These are phyloP conservation scores for Mycena amicta DNA, from an alignment of 768 basidiomycete species.

Conservation along the genomic window DNA sequence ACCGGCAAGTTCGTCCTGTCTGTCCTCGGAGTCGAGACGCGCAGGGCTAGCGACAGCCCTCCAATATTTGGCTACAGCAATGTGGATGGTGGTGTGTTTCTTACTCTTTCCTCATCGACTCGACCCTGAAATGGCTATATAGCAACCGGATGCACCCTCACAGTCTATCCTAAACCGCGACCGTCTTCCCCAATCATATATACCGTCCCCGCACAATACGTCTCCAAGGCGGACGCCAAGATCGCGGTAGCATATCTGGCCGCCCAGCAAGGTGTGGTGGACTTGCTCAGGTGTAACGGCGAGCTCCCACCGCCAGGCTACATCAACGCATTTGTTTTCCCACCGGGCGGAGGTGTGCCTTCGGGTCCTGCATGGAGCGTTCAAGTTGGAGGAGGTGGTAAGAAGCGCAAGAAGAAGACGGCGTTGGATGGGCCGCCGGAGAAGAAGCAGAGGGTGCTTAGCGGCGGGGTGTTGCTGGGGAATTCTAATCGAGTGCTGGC, in stretches of 20 bases:
- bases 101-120: background rate
- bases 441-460: conserved; percentile 7
- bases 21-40: conserved; percentile 45
- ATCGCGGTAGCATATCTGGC: conserved; percentile 56
- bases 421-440: conserved; percentile 2
- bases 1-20: conserved; percentile 50
- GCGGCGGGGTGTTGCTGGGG: background rate
- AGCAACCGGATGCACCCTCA: conserved; percentile 62
- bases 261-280: conserved; percentile 56
- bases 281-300: conserved; percentile 61
- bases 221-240: conserved; percentile 63
- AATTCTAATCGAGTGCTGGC: too few species aligned
- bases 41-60: conserved; percentile 41
- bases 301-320: conserved; percentile 44
- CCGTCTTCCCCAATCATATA: conserved; percentile 41
- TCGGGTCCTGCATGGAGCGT: conserved; percentile 11
- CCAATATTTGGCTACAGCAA: conserved; percentile 43
- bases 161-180: conserved; percentile 40
- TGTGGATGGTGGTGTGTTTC: conserved; percentile 52
- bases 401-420: conserved; percentile 12
- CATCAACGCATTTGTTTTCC: conserved; percentile 37
- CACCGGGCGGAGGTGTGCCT: conserved; percentile 25
- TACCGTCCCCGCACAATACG: conserved; percentile 50
- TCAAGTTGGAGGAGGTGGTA: conserved; percentile 27
- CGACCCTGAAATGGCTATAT: too few species aligned